Evolutionary conservation across 2,329 filamentous ascomycete genomes (phyloP).

Genomic region (Lachnum nothofagi): DNA sequence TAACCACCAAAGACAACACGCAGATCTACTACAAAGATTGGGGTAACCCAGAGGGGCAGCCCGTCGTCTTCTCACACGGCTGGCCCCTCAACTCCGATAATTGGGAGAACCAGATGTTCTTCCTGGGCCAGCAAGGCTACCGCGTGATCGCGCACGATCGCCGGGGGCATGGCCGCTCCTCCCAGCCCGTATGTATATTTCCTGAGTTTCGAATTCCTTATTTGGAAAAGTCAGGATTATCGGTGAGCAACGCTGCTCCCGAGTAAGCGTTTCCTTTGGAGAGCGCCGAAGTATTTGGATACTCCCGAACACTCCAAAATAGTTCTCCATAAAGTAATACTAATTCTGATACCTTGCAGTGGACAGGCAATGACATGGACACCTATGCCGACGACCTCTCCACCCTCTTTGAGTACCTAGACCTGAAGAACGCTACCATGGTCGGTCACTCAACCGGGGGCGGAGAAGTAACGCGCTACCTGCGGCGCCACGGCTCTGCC

Average conservation of each 20-base stretch:
- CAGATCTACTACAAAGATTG: conserved; percentile 41
- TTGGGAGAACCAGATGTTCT: conserved; percentile 38
- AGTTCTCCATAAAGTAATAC: no score
- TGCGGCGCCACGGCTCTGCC: conserved; percentile 34
- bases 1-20: conserved; percentile 37
- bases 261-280: no score
- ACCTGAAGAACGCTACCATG: conserved; percentile 34
- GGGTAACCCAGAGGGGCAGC: conserved; percentile 34
- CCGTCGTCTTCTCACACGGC: conserved; percentile 37
- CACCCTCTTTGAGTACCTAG: conserved; percentile 34
- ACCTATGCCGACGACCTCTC: conserved; percentile 37
- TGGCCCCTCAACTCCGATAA: conserved; percentile 39
- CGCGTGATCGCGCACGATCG: conserved; percentile 37
- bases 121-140: conserved; percentile 35
- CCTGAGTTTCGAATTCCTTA: no score
- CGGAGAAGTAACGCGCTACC: conserved; percentile 37
- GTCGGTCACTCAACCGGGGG: conserved; percentile 40
- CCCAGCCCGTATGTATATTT: no score
- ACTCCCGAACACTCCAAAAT: no score
- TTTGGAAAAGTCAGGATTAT: no score
- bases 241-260: no score
- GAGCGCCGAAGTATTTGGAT: no score
- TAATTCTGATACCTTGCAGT: no score
- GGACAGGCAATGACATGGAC: conserved; percentile 38
- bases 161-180: conserved; percentile 38